phyloP scores from a whole-genome alignment of 495 filamentous ascomycete genomes.

The Daldinia vernicosa region DNA sequence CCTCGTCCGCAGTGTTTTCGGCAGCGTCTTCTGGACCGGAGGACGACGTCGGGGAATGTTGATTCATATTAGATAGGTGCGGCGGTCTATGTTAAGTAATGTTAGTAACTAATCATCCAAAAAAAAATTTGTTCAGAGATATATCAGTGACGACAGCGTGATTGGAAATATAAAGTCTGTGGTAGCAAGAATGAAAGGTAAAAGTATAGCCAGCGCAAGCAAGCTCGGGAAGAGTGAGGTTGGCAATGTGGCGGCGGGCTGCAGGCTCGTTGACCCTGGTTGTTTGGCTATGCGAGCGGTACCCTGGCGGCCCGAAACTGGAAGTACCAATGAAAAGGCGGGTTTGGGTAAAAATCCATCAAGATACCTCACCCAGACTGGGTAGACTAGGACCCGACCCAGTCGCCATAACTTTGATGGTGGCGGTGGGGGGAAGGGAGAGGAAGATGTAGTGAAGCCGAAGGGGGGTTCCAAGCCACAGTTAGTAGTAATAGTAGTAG shows the following conservation, averaged over 20 bases:
- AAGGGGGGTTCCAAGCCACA: slow-evolving; percentile 30
- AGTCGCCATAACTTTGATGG: slow-evolving; percentile 18
- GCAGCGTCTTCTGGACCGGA: slow-evolving; percentile 84
- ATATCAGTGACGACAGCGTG: slow-evolving; percentile 7
- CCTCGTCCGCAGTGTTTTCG: slow-evolving; percentile 95
- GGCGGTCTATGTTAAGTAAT: slow-evolving; percentile 44
- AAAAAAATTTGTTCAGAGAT: background rate
- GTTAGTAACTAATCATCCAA: slow-evolving; percentile 15
- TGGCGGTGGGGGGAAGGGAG: slow-evolving; percentile 25
- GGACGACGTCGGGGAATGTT: slow-evolving; percentile 76
- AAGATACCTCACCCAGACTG: slow-evolving; percentile 24
- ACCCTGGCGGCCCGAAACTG: slow-evolving; percentile 38
- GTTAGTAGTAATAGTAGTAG: slow-evolving; percentile 25
- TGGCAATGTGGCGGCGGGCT: slow-evolving; percentile 23
- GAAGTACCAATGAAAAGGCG: slow-evolving; percentile 32
- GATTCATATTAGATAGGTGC: slow-evolving; percentile 61
- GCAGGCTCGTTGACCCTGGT: slow-evolving; percentile 24
- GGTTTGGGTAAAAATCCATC: slow-evolving; percentile 17
- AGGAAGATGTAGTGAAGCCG: slow-evolving; percentile 9
- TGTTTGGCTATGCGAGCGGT: slow-evolving; percentile 20
- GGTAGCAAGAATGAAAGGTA: background rate
- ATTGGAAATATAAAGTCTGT: background rate
- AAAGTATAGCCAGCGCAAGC: slow-evolving; percentile 7
- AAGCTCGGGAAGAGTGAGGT: slow-evolving; percentile 12
- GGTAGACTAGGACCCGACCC: slow-evolving; percentile 12